Evolutionary conservation across 2,329 filamentous ascomycete species (phyloP).

Genomic region (Aspergillus floridensis): DNA sequence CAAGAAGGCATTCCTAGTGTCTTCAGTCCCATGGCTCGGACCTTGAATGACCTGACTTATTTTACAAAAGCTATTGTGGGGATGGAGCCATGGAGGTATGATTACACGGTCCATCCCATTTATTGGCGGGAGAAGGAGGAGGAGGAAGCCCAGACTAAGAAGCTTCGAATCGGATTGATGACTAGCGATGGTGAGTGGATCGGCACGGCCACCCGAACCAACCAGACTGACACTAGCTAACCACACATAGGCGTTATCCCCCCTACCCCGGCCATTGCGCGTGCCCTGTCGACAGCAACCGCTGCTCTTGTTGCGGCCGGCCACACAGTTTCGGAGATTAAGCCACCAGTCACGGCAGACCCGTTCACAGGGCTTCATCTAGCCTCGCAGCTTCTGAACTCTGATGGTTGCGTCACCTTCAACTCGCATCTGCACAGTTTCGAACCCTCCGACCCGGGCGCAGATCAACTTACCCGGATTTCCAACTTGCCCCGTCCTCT

Average conservation of each 20-base stretch:
- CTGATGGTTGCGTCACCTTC: conserved; percentile 80
- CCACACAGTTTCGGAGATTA: conserved; percentile 68
- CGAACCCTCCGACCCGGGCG: conserved; percentile 77
- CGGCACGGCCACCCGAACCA: background rate
- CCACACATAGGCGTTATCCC: conserved; percentile 65
- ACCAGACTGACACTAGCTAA: conserved; percentile 11
- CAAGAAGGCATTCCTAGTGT: conserved; percentile 88
- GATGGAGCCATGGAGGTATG: conserved; percentile 87
- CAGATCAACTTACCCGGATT: conserved; percentile 69
- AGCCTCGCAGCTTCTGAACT: conserved; percentile 76
- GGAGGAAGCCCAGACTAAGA: conserved; percentile 59
- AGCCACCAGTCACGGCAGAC: conserved; percentile 69
- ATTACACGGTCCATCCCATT: conserved; percentile 81
- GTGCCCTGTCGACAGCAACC: conserved; percentile 70
- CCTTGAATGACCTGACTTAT: conserved; percentile 76
- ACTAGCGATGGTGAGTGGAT: conserved; percentile 61
- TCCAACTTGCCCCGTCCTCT: conserved; percentile 70
- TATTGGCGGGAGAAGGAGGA: conserved; percentile 67
- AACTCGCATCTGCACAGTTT: conserved; percentile 71
- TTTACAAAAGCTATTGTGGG: conserved; percentile 75
- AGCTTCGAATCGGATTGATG: conserved; percentile 72
- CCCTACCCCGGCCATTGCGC: conserved; percentile 76
- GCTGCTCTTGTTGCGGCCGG: conserved; percentile 67
- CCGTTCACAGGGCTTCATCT: conserved; percentile 74
- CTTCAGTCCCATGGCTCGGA: conserved; percentile 89